Evolutionary conservation across 78 protist species (phyloP), one percentile per base, ranked within the genome.

Genomic region (Dictyostelium intermedium): DNA sequence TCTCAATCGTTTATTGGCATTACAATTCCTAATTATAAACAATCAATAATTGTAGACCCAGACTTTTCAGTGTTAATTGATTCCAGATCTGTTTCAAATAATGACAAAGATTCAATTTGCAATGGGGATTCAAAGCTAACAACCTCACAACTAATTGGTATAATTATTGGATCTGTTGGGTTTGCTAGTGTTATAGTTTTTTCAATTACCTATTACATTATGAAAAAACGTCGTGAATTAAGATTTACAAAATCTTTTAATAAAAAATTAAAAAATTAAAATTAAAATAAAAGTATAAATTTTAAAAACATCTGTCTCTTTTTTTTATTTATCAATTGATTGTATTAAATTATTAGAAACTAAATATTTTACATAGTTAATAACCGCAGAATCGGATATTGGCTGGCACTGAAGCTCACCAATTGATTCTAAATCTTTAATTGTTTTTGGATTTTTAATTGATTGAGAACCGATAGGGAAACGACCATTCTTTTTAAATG

Each of bases 371-470:
- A 72, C 39, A 72, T 72, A 72, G 2, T 72, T 72, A 4, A 18
- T 32, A 14, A 72, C 43, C 1, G 37, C 16, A 4, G 20, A 16
- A 34, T 11, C 23, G 1, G 82, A 37, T 5, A 76, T 41, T 41
- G 47, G 60, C 18, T 34, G n/a, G 23, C 82, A 76, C 41, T 76
- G 61, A 8, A 8, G 45, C 23, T 39, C 13, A 11, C 56, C 56
- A 76, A 76, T 76, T 76, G 82, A 76, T 76, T 41, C 61, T 41
- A 76, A 39, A 37, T 18, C 47, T 76, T 76, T 76, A 10, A n/a
- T 37, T 2, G 82, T 76, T 23, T 39, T 76, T 72, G 45, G 7
- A 72, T 34, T 32, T 32, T 3, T 72, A 30, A 72, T 72, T 72
- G 35, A 30, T 13, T 72, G 35, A 35, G 14, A 66, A 66, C 79